These are phyloP conservation scores for Ustilago sp. DNA, from an alignment of 1,284 basidiomycete genomes.

Conservation along the genomic window DNA sequence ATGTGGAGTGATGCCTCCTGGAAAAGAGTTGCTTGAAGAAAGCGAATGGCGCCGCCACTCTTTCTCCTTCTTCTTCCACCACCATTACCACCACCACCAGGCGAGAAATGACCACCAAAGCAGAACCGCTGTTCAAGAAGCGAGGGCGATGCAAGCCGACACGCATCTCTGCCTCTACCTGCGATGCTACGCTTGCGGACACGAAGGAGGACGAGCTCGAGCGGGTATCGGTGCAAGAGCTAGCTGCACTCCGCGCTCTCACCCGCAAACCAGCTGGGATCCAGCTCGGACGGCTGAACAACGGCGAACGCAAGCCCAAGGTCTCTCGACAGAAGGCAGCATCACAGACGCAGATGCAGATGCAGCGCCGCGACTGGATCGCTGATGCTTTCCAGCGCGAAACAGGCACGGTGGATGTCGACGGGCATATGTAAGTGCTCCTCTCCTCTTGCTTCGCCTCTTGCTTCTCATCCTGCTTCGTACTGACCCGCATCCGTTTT, in stretches of 20 bases:
- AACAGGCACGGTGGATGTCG: constrained; percentile 93
- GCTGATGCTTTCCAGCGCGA: constrained; percentile 84
- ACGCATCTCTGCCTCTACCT: constrained; percentile 13
- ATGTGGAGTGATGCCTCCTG: not conserved
- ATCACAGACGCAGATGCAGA: constrained; percentile 36
- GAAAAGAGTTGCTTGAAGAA: too few species aligned
- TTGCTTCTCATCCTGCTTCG: not conserved
- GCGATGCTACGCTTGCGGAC: not conserved
- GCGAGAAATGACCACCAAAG: constrained; percentile 21
- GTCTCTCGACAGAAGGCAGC: constrained; percentile 70
- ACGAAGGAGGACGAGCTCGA: not conserved
- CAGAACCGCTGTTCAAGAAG: constrained; percentile 37
- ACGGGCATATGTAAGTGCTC: constrained; percentile 89
- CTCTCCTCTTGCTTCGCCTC: not conserved
- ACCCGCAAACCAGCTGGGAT: constrained; percentile 81
- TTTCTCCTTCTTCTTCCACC: constrained; percentile 6
- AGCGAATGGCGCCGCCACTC: not conserved
- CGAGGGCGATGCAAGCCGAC: constrained; percentile 11
- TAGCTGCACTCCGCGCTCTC: constrained; percentile 85
- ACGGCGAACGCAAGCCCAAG: constrained; percentile 83
- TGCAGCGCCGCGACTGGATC: constrained; percentile 43
- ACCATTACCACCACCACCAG: constrained; percentile 6
- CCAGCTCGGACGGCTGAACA: constrained; percentile 83
- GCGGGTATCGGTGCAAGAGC: constrained; percentile 75
- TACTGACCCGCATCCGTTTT: not conserved